Evolutionary conservation across 2,329 filamentous ascomycete species (phyloP).

Genomic region (Pseudocercospora ulei): DNA sequence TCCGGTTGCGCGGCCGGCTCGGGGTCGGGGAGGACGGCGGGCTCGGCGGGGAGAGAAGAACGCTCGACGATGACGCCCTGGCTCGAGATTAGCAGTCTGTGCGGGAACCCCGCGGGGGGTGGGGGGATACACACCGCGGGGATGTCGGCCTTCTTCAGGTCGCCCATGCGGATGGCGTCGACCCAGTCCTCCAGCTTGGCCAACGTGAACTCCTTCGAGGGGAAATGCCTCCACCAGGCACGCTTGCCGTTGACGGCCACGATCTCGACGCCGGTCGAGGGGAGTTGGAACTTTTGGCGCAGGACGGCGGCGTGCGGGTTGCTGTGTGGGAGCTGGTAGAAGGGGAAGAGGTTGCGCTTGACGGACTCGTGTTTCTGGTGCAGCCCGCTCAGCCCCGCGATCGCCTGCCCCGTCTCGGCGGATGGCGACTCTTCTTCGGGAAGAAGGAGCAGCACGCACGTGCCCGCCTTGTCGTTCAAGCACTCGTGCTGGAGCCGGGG

Average conservation of each 20-base stretch:
- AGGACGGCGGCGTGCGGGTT: conserved; percentile 51
- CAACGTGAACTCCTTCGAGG: conserved; percentile 47
- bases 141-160: conserved; percentile 66
- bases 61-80: conserved; percentile 32
- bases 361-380: conserved; percentile 62
- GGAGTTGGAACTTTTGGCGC: conserved; percentile 54
- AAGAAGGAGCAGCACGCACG: conserved; percentile 70
- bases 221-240: conserved; percentile 72
- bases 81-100: background rate
- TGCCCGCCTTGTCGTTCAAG: conserved; percentile 63
- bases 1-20: conserved; percentile 17
- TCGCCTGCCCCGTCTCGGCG: conserved; percentile 29
- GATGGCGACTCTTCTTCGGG: conserved; percentile 43
- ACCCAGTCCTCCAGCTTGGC: conserved; percentile 72
- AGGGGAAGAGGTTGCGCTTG: conserved; percentile 65
- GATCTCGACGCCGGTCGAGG: conserved; percentile 53
- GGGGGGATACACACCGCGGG: conserved; percentile 38
- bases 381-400: conserved; percentile 60
- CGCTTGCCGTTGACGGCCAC: conserved; percentile 77
- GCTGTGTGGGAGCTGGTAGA: conserved; percentile 61
- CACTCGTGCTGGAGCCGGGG: conserved; percentile 61
- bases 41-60: conserved; percentile 26
- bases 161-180: conserved; percentile 81
- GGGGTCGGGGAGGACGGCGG: conserved; percentile 21
- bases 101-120: background rate